A percentile compares a stretch with the other conserved stretches of the same genome.
These are phyloP conservation scores for Debaryomycetaceae sp. DNA, from an alignment of 1,139 yeast species.

Conservation along the genomic window DNA sequence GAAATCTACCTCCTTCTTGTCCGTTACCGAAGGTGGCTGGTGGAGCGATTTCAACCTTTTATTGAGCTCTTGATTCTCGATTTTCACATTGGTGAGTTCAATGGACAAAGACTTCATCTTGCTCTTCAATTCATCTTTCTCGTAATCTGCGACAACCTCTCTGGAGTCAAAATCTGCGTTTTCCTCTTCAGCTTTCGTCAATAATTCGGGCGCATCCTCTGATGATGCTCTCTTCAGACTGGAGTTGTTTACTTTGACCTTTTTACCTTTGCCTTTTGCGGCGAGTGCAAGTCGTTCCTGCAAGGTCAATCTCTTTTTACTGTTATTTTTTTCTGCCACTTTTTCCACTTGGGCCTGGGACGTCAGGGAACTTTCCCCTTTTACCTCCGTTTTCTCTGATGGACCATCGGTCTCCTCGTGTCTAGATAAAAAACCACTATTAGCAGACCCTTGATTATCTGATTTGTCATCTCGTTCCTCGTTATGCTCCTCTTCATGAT, in stretches of 20 bases:
- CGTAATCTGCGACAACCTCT: neutral
- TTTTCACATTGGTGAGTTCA: neutral
- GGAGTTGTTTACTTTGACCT: neutral
- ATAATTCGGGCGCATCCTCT: neutral
- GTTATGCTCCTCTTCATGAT: too few species aligned
- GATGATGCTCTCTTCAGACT: neutral
- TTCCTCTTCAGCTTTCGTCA: neutral
- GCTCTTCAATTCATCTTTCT: neutral
- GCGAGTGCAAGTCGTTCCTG: constrained; percentile 84
- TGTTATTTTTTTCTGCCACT: neutral
- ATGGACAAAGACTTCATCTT: neutral
- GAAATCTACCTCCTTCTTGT: constrained; percentile 10
- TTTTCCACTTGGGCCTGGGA: neutral
- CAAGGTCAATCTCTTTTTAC: constrained; percentile 55
- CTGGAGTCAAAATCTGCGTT: neutral
- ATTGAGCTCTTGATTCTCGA: neutral
- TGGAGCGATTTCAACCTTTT: neutral
- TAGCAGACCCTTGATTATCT: too few species aligned
- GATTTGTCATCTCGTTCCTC: too few species aligned
- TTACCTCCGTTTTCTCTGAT: too few species aligned
- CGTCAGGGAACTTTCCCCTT: too few species aligned
- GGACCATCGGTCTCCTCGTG: too few species aligned
- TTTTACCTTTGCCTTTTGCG: constrained; percentile 47
- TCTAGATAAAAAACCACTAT: too few species aligned
- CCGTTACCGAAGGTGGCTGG: constrained; percentile 4